Percentiles rank a stretch among this genome's conserved stretches.
Conservation (phyloP, 176 grass and related monocot species). For the Alopecurus myosuroides region DNA sequence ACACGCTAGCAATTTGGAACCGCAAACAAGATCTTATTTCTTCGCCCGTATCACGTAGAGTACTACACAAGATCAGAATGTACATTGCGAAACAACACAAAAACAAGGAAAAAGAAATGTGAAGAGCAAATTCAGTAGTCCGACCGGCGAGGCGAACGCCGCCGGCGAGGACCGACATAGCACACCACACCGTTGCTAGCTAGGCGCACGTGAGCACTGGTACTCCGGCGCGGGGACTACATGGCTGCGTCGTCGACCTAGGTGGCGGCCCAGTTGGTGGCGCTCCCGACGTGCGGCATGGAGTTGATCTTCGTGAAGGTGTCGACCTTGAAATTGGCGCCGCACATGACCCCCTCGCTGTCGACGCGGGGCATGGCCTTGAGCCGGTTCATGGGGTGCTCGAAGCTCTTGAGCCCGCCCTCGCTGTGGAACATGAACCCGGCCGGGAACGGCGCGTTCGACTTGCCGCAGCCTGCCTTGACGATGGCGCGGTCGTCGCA, state of each 20-base stretch:
- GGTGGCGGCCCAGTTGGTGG: slow-evolving; percentile 64
- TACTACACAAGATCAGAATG: neutral
- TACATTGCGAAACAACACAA: neutral
- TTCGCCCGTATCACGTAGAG: neutral
- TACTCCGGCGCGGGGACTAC: no score
- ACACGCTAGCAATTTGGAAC: neutral
- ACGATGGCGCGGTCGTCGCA: slow-evolving; percentile 62
- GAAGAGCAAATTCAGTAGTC: neutral
- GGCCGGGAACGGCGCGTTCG: slow-evolving; percentile 79
- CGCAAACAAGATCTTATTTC: slow-evolving; percentile 11
- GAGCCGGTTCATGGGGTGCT: slow-evolving; percentile 85
- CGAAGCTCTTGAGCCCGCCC: slow-evolving; percentile 89
- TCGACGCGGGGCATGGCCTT: slow-evolving; percentile 81
- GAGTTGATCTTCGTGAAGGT: slow-evolving; percentile 73
- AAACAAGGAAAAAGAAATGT: neutral
- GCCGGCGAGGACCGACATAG: neutral
- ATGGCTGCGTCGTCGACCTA: slow-evolving; percentile 49
- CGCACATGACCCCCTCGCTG: slow-evolving; percentile 91
- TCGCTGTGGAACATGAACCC: slow-evolving; percentile 98
- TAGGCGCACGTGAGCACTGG: neutral
- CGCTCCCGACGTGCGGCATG: slow-evolving; percentile 87
- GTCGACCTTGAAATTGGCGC: slow-evolving; percentile 91
- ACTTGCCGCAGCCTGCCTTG: slow-evolving; percentile 69
- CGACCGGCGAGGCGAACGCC: neutral
- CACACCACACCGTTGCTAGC: neutral